A percentile compares a stretch with the other conserved stretches of the same genome.
phyloP scores from a whole-genome alignment of 768 basidiomycete genomes.

The Boletus coccyginus region DNA sequence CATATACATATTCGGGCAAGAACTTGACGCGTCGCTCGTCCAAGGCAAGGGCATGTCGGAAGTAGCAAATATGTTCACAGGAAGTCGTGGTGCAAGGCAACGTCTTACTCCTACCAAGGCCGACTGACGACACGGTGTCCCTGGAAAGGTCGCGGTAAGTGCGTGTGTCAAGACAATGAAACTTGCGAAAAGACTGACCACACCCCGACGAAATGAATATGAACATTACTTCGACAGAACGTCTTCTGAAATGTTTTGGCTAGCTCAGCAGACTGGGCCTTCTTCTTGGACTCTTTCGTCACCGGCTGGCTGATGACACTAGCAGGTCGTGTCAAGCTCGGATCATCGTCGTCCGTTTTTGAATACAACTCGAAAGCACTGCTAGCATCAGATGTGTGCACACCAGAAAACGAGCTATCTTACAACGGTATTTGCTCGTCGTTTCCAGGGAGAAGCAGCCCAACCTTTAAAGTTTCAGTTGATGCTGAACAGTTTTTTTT shows the following conservation, averaged over 20 bases:
- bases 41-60: constrained; percentile 47
- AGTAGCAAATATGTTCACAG: constrained; percentile 37
- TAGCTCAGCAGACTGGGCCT: constrained; percentile 19
- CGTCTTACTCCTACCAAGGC: constrained; percentile 30
- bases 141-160: constrained; percentile 17
- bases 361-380: constrained; percentile 42
- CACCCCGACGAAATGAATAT: constrained; percentile 44
- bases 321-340: constrained; percentile 2
- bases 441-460: constrained; percentile 40
- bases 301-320: constrained; percentile 7
- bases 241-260: constrained; percentile 32
- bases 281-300: constrained; percentile 11
- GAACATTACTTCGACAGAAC: constrained; percentile 34
- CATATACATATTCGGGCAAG: constrained; percentile 41
- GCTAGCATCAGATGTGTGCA: background rate
- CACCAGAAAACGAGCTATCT: background rate
- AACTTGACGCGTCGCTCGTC: constrained; percentile 50
- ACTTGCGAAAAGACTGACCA: constrained; percentile 31
- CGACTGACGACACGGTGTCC: constrained; percentile 49
- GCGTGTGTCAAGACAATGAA: background rate
- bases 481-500: background rate
- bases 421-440: constrained; percentile 42
- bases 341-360: constrained; percentile 21
- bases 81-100: constrained; percentile 33
- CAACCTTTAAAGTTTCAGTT: constrained; percentile 31